Base-by-base conservation (phyloP, 2,329 filamentous ascomycete species). In the Esteya vermicola region DNA sequence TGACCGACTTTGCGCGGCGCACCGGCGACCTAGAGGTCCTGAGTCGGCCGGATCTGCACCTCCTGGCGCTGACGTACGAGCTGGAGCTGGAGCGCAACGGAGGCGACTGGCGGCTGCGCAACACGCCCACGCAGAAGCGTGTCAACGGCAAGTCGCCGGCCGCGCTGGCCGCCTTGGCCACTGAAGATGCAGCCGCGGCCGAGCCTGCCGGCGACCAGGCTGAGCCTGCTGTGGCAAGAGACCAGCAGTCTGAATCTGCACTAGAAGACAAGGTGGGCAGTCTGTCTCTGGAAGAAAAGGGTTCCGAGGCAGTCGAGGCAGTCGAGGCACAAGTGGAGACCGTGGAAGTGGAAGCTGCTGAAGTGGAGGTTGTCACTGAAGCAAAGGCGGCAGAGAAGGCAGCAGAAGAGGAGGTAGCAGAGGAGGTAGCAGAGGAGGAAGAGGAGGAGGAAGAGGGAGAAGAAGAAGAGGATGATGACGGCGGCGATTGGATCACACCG, bases 401-500 rank as follows among this genome's bases (percentile, higher is more conserved):
- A 4, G 25, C 14, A 3, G 35, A 41, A 3, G 28, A 34, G 13
- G 32, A 38, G 2, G 38, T 14, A 6, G 20, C 8, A 4, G 40
- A 22, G 8, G 36, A 35, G 9, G 33, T 6, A n/a, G 36, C 22
- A 9, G 35, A 40, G 16, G 44, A 43, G 45, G 51, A 51, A 1
- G 52, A 56, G 22, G 63, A 63, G 25, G 68, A 67, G 6, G 70
- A 60, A 6, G 57, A 46, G 9, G 56, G 57, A 16, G 57, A 56
- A n/a, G 52, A 51, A 8, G 54, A 59, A n/a, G 53, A 58, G 22
- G 53, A 57, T 20, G 63, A 68, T 44, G 75, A 76, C 43, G 72
- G 69, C 14, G 85, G 81, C 48, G 84, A 79, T 51, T 96, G 89
- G 89, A 95, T 96, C 57, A 96, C 91, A 0, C 86, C 89, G 1